These are phyloP conservation scores for Phytophthora pluvialis DNA, from an alignment of 352 stramenopile genomes.

Conservation along the genomic window DNA sequence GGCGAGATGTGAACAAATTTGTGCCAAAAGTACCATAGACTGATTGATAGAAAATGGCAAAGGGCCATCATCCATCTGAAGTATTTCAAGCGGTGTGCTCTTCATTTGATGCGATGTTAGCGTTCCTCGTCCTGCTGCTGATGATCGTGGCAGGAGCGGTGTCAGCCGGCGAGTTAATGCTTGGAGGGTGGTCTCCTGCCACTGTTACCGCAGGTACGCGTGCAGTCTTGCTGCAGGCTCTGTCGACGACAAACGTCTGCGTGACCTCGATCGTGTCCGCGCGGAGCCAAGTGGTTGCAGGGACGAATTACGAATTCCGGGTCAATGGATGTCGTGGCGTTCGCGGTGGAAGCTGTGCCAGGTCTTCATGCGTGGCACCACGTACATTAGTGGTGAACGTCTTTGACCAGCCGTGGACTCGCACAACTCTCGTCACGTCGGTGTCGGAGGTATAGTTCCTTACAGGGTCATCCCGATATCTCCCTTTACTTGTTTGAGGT, in stretches of 20 bases:
- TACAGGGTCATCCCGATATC: too few species aligned
- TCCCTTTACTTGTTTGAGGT: too few species aligned
- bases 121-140: slow-evolving; percentile 5
- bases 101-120: slow-evolving; percentile 4
- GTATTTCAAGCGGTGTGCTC: too few species aligned
- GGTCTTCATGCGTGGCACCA: slow-evolving; percentile 8
- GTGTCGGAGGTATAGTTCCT: slow-evolving; percentile 3
- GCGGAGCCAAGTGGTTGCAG: slow-evolving; percentile 27
- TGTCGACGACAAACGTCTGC: slow-evolving; percentile 21
- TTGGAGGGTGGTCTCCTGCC: slow-evolving; percentile 22
- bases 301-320: slow-evolving; percentile 29
- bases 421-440: slow-evolving; percentile 10
- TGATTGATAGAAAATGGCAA: slow-evolving; percentile 22
- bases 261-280: slow-evolving; percentile 20
- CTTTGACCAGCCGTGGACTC: slow-evolving; percentile 33
- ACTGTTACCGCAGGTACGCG: slow-evolving; percentile 17
- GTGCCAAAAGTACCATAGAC: slow-evolving; percentile 18
- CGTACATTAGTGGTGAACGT: slow-evolving; percentile 16
- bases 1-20: slow-evolving; percentile 34
- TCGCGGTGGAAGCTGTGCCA: slow-evolving; percentile 16
- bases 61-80: slow-evolving; percentile 2
- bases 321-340: slow-evolving; percentile 24
- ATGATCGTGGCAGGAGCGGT: not conserved
- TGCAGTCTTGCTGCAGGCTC: slow-evolving; percentile 19
- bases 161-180: slow-evolving; percentile 1